Evolutionary conservation across 495 filamentous ascomycete species (phyloP), one percentile per base, ranked within the genome.

Genomic region (Chaetomium tenue): DNA sequence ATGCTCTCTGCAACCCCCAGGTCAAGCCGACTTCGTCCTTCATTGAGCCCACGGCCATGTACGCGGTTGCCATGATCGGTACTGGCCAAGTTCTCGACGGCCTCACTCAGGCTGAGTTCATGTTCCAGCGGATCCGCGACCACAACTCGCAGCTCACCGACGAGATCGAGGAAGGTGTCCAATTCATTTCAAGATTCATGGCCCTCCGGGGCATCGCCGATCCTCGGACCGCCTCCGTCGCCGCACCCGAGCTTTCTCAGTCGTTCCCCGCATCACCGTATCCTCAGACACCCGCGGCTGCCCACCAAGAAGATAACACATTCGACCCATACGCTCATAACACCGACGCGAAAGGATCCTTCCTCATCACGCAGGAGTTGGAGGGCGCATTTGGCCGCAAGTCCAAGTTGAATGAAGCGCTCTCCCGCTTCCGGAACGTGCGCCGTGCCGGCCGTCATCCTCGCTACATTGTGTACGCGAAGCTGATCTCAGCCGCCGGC

Each of bases 391-490:
- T 86, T 68, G 83, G 84, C 62, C 87, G 89, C 51, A 85, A 86
- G 65, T 82, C 86, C 26, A 88, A 88, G 65, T 84, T 97, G 53
- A 88, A 88, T 64, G 92, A 96, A 66, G 89, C 91, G 55, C 79
- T 97, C 66, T 82, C 79, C 28, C 88, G 90, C 69, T 91, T 98
- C 75, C 87, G 87, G 60, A 96, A 96, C 78, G 95, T 97, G 80
- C 92, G 94, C 68, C 91, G 92, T 52, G 85, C 88, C 74, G 92
- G 93, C 64, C 88, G 91, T 70, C 91, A 97, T 73, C 92, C 95
- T 51, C 87, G 93, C 66, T 97, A 97, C 77, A 91, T 95, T 75
- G 96, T 92, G 28, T 96, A 98, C 70, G 91, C 92, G 40, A 97
- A 97, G 79, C 84, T 98, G 70, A 94, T 98, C 73, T 87, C 88